Conservation (phyloP, 441 rosid genomes). For the Jatropha multifida region DNA sequence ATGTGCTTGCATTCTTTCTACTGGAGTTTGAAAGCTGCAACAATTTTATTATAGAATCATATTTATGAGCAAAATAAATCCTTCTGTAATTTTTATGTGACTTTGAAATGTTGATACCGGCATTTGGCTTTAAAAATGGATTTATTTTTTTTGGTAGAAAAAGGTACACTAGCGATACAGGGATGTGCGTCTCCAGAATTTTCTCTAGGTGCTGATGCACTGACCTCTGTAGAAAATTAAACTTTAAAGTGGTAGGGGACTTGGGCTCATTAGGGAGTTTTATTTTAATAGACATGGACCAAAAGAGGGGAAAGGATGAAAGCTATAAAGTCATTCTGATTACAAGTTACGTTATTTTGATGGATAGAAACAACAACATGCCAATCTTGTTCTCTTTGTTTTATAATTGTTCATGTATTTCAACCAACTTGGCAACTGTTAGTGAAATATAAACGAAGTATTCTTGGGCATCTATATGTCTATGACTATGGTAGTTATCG, state of each 20-base stretch:
- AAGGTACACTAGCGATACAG: too few species aligned
- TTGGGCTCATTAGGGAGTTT: not conserved
- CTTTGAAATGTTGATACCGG: too few species aligned
- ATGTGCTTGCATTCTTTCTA: not conserved
- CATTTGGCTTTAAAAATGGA: too few species aligned
- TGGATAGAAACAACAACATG: not conserved
- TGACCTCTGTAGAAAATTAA: too few species aligned
- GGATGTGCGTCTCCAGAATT: too few species aligned
- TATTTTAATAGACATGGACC: not conserved
- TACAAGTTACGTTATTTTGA: not conserved
- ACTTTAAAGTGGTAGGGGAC: too few species aligned
- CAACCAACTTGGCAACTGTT: not conserved
- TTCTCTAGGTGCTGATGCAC: too few species aligned
- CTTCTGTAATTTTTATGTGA: too few species aligned
- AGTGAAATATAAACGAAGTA: not conserved
- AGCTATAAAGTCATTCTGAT: not conserved
- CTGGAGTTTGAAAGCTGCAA: not conserved
- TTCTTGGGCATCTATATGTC: not conserved
- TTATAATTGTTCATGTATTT: not conserved
- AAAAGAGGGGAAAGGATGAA: not conserved
- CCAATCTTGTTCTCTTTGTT: not conserved
- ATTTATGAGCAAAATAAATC: not conserved
- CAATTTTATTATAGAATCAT: not conserved
- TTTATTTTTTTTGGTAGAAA: too few species aligned
- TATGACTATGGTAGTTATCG: not conserved